Conservation (phyloP, 2,329 filamentous ascomycete species). For the Delphinella strobiligena region DNA sequence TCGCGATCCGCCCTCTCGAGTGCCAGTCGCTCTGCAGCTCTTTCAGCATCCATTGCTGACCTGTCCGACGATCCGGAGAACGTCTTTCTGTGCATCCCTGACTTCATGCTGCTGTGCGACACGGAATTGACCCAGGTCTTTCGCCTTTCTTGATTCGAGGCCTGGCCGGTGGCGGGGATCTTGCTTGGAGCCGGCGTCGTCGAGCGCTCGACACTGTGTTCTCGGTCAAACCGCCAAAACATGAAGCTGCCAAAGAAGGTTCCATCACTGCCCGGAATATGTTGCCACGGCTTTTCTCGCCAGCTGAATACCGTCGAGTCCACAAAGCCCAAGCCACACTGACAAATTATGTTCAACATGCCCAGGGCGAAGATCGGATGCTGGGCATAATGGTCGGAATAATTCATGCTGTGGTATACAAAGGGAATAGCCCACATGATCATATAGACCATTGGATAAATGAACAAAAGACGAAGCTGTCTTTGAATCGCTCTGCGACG, state of each 20-base stretch:
- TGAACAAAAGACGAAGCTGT: constrained; percentile 60
- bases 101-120: constrained; percentile 2
- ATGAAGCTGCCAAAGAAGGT: constrained; percentile 28
- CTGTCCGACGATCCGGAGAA: constrained; percentile 20
- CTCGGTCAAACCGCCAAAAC: constrained; percentile 16
- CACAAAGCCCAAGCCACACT: constrained; percentile 54
- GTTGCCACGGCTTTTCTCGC: constrained; percentile 60
- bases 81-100: constrained; percentile 14
- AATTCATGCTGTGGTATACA: constrained; percentile 49
- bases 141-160: no score
- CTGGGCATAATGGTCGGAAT: constrained; percentile 38
- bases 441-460: constrained; percentile 64
- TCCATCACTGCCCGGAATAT: constrained; percentile 35
- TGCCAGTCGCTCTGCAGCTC: constrained; percentile 26
- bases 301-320: constrained; percentile 57
- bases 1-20: constrained; percentile 22
- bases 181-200: constrained; percentile 2
- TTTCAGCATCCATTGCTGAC: constrained; percentile 20
- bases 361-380: constrained; percentile 46
- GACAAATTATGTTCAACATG: constrained; percentile 43
- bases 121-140: no score
- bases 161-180: constrained; percentile 2
- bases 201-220: constrained; percentile 2
- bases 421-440: constrained; percentile 64
- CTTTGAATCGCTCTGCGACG: constrained; percentile 42